Evolutionary conservation across 1,284 basidiomycete genomes (phyloP).

Genomic region (Sporisorium reilianum): DNA sequence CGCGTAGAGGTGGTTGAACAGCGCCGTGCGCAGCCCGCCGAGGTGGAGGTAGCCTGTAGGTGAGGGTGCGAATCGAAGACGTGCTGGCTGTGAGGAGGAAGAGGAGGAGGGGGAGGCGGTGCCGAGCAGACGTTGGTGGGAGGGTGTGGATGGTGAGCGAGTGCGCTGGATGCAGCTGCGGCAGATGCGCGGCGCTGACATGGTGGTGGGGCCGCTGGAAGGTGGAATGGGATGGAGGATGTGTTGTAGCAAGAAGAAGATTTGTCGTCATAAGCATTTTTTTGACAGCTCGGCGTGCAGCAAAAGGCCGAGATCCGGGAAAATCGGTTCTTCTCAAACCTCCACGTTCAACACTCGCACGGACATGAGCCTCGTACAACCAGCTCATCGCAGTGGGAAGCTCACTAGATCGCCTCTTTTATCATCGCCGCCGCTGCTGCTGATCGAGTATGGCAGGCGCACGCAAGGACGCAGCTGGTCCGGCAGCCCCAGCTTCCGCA

Average conservation of each 20-base stretch:
- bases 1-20: conserved; percentile 91
- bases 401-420: no score
- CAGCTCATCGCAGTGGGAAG: not conserved
- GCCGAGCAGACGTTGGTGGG: conserved; percentile 4
- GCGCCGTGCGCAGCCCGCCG: conserved; percentile 92
- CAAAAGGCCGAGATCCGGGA: not conserved
- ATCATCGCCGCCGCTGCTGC: no score
- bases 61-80: conserved; percentile 92
- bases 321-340: not conserved
- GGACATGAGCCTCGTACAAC: not conserved
- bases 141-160: not conserved
- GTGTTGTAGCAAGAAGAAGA: not conserved
- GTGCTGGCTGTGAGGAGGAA: conserved; percentile 19
- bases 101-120: conserved; percentile 4
- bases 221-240: not conserved
- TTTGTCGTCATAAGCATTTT: not conserved
- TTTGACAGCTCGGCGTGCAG: not conserved
- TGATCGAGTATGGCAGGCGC: not conserved
- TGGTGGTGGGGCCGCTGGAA: conserved; percentile 2
- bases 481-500: conserved; percentile 71
- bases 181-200: conserved; percentile 1
- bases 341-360: not conserved
- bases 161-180: not conserved
- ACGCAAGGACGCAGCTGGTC: not conserved
- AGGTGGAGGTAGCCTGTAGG: conserved; percentile 95